These are phyloP conservation scores for Aureobasidium namibiae DNA, from an alignment of 2,329 filamentous ascomycete species.

Conservation along the genomic window DNA sequence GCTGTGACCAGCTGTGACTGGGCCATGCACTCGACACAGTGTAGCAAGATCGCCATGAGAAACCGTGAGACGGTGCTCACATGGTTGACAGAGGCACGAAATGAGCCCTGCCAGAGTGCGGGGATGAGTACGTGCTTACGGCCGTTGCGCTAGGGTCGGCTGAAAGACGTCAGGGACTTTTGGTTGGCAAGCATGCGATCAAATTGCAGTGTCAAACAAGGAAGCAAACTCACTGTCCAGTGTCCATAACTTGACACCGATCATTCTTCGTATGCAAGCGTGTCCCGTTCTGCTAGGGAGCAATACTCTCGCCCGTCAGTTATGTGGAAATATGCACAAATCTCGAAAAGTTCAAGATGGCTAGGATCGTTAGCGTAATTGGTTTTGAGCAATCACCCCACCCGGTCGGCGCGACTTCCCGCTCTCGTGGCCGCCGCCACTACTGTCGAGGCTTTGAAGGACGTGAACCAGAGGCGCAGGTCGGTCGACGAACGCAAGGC, in stretches of 20 bases:
- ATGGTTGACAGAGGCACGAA: not conserved
- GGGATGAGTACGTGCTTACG: not conserved
- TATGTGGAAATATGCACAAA: not conserved
- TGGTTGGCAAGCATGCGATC: not conserved
- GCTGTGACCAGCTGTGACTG: not conserved
- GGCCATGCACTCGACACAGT: not conserved
- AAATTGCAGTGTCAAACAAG: not conserved
- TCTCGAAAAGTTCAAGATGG: not conserved
- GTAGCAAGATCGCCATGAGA: conserved; percentile 2
- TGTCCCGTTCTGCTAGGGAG: not conserved
- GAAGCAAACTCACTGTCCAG: not conserved
- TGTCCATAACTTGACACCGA: not conserved
- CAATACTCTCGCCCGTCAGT: not conserved
- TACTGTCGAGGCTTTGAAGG: no score
- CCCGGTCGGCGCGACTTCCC: no score
- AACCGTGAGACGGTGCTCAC: not conserved
- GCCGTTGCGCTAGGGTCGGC: not conserved
- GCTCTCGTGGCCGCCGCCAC: no score
- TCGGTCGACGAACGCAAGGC: not conserved
- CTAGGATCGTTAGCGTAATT: not conserved
- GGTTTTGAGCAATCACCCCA: not conserved
- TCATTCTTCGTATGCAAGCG: not conserved
- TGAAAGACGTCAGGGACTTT: not conserved
- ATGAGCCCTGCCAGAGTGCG: not conserved
- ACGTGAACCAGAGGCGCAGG: not conserved